phyloP scores from a whole-genome alignment of 306 rosid genomes.

The Vigna hirtella region DNA sequence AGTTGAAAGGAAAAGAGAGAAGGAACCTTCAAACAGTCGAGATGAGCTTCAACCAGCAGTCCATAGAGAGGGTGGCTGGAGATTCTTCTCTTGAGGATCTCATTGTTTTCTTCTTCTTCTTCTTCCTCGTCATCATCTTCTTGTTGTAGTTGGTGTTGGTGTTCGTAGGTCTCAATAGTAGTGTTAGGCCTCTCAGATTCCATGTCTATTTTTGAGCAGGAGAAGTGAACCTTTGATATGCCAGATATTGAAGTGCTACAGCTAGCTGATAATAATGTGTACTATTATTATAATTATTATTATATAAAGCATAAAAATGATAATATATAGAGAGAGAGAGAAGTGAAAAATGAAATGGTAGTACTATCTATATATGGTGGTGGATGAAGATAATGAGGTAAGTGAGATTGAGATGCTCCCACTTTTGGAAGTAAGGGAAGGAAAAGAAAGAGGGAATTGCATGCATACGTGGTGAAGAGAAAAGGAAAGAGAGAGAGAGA shows the following conservation, averaged over 20 bases:
- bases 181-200: constrained; percentile 51
- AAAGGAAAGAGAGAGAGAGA: neutral
- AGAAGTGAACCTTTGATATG: constrained; percentile 39
- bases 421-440: constrained; percentile 64
- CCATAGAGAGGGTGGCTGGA: constrained; percentile 80
- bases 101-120: constrained; percentile 43
- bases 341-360: neutral
- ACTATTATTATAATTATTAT: too few relatives aligned
- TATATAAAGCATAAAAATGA: neutral
- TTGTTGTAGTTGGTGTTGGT: constrained; percentile 20
- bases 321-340: neutral
- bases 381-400: constrained; percentile 48
- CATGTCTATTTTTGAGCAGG: constrained; percentile 51
- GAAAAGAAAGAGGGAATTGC: constrained; percentile 65
- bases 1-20: constrained; percentile 7
- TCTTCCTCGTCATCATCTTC: neutral
- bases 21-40: constrained; percentile 79
- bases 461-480: constrained; percentile 57
- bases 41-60: constrained; percentile 67
- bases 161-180: constrained; percentile 28
- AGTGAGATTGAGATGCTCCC: constrained; percentile 65
- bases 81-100: constrained; percentile 74
- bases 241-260: constrained; percentile 32
- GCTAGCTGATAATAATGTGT: neutral
- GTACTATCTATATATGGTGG: constrained; percentile 25